Base-by-base conservation (phyloP, 163 green algal species). In the Prototheca wickerhamii region DNA sequence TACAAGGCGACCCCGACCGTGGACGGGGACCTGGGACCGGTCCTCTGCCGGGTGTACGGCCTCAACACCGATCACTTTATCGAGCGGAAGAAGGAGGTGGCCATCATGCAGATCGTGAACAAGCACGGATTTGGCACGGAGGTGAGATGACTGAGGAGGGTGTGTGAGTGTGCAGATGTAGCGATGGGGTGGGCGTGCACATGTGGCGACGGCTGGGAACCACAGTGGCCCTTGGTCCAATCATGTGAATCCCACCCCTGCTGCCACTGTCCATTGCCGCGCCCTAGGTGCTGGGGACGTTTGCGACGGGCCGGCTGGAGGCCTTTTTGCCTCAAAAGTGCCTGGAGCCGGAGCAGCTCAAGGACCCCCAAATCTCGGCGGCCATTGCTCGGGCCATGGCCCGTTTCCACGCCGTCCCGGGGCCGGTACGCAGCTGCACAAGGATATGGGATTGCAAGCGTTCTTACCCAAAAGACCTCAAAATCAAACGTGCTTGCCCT, bases 61-160 rank as follows among this genome's bases (percentile, higher is more conserved):
- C 75, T 87, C 32, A 86, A 91, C 60, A 96, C 91, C 0, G 91
- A 96, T 49, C 68, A 83, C 40, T 63, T 95, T 8, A 87, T 97
- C 18, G 82, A 80, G 61, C 69, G 91, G 3, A 55, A 74, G 4
- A 42, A 71, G n/a, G 89, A 98, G 72, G 59, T 76, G 46, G 26
- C 67, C 7, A 60, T 78, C 20, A 70, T 94, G 49, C 26, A 78
- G 42, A 62, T 75, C 3, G 76, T 95, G 10, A 83, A 85, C 43
- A 4, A 34, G 2, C 43, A 67, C 49, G 88, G 87, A 28, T 97
- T 98, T 75, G 92, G 92, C 2, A 86, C 91, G 0, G 59, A 86
- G 74, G 82, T 91, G 28, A 20, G 32, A 50, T 5, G n/a, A 33
- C 21, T 32, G 18, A 29, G 29, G 4, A 7, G 56, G 56, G n/a